Evolutionary conservation across 257 asterid species (phyloP).

Genomic region (Ilex asprella): DNA sequence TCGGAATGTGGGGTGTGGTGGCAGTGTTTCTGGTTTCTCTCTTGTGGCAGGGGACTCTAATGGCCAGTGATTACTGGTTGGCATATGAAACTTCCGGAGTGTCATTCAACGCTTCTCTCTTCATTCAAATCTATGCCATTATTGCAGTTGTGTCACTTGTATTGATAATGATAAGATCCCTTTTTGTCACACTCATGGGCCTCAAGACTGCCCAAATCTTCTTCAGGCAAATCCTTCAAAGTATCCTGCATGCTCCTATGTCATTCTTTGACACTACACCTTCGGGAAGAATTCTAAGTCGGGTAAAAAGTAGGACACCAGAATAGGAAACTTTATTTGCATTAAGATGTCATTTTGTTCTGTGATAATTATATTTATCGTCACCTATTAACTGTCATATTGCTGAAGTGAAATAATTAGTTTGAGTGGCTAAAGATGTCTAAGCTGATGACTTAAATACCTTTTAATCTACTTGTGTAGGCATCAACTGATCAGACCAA

Average conservation of each 20-base stretch:
- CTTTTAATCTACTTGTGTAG: slow-evolving; percentile 31
- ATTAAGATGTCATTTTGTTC: background rate
- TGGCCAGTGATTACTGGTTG: slow-evolving; percentile 89
- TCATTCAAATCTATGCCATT: slow-evolving; percentile 57
- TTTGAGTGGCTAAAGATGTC: background rate
- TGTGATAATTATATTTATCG: background rate
- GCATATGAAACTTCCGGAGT: slow-evolving; percentile 71
- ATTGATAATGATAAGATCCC: slow-evolving; percentile 44
- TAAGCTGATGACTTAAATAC: too few species aligned
- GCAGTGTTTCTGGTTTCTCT: slow-evolving; percentile 40
- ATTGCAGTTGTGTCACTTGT: slow-evolving; percentile 40
- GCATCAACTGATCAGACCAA: slow-evolving; percentile 90
- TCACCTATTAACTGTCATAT: too few species aligned
- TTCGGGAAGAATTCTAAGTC: slow-evolving; percentile 88
- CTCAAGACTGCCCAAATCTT: slow-evolving; percentile 82
- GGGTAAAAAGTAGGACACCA: slow-evolving; percentile 43
- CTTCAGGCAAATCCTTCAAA: slow-evolving; percentile 66
- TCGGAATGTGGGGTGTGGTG: slow-evolving; percentile 75
- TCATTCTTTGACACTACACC: slow-evolving; percentile 97
- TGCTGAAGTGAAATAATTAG: too few species aligned
- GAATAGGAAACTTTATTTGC: background rate
- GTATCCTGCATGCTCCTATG: slow-evolving; percentile 96
- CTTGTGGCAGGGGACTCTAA: slow-evolving; percentile 67
- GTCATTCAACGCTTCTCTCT: slow-evolving; percentile 58
- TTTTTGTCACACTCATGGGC: slow-evolving; percentile 60